Evolutionary conservation across 805 yeast genomes (phyloP), one percentile per base, ranked within the genome.

Genomic region (Saccharomycopsis capsularis): DNA sequence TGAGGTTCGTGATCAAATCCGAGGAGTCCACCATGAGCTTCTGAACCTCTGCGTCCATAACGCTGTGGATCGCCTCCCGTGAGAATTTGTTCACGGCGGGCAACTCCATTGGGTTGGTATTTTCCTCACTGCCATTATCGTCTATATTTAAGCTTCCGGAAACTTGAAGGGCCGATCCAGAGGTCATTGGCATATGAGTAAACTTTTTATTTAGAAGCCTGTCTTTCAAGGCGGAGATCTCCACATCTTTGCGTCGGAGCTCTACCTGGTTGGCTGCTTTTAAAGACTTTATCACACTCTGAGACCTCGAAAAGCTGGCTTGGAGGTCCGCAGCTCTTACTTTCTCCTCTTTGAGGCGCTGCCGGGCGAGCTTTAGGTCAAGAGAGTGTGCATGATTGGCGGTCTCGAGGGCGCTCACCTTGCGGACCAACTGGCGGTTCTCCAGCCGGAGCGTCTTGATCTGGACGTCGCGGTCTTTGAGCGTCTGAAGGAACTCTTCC

Each of bases 1-100:
- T 48, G 22, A 52, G 35, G 24, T 48, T 52, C 3, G 46, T 36
- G 19, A 52, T 48, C 24, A 48, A 42, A 39, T 48, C 52, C 13
- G 52, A 45, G 13, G 52, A 46, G 36, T 52, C 55, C 2, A 48
- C 42, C 49, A 52, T 40, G 30, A 52, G 34, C 27, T 41, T 46
- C 25, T 48, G 44, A 4, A 48, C 46, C 37, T 52, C 55, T 29
- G 45, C 32, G 24, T 52, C 55, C 11, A 47, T 18, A 22, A 39
- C 42, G 11, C 32, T 18, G 11, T 40, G 34, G 5, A 40, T 23
- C 13, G 25, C 23, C 3, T 40, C 38, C 11, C 27, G 16, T 6
- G 50, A 15, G n/a, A 41, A 35, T 19, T 35, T 40, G 18, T 37
- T 41, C 9, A 35, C n/a, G 11, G 43, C 36, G 16, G 32, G 42